Percentiles rank a stretch among this genome's conserved stretches.
phyloP scores from a whole-genome alignment of 768 basidiomycete species.

The Termitomyces sp. region DNA sequence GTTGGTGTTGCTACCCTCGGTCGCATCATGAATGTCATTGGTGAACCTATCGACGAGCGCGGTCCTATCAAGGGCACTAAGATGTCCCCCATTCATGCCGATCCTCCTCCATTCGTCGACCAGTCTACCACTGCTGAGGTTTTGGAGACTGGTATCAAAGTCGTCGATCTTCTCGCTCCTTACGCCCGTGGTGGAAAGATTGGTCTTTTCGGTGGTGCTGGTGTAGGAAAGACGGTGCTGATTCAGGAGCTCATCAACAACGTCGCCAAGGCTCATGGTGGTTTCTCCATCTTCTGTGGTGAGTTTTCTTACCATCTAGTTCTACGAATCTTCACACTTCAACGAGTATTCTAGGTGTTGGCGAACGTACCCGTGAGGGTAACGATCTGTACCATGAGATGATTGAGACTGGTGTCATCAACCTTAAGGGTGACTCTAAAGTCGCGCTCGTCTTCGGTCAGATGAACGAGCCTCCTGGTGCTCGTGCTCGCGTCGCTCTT shows the following conservation, averaged over 20 bases:
- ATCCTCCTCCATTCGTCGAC: constrained; percentile 95
- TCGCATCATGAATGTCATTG: constrained; percentile 99
- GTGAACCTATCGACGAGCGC: constrained; percentile 99
- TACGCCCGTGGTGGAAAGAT: constrained; percentile 99
- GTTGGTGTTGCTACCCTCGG: constrained; percentile 94
- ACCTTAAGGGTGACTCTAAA: constrained; percentile 99
- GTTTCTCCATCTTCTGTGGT: constrained; percentile 99
- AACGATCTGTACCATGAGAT: constrained; percentile 99
- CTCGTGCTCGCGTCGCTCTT: constrained; percentile 99
- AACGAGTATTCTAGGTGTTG: constrained; percentile 66
- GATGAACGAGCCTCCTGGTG: constrained; percentile 99
- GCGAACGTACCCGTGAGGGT: constrained; percentile 99
- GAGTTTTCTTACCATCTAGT: constrained; percentile 14
- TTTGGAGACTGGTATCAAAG: constrained; percentile 99
- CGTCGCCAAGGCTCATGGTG: constrained; percentile 99
- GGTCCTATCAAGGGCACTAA: constrained; percentile 97
- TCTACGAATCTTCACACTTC: neutral
- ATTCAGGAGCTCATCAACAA: constrained; percentile 99
- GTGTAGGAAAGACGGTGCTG: constrained; percentile 99
- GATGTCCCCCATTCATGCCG: constrained; percentile 90
- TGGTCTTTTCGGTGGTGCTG: constrained; percentile 99
- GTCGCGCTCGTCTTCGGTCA: constrained; percentile 99
- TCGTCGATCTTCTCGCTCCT: constrained; percentile 98
- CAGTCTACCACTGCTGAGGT: constrained; percentile 99
- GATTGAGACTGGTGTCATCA: constrained; percentile 99